A percentile compares a stretch with the other conserved stretches of the same genome.
Conservation (phyloP, 164 flowering plant species). For the Chloranthus sessilifolius region DNA sequence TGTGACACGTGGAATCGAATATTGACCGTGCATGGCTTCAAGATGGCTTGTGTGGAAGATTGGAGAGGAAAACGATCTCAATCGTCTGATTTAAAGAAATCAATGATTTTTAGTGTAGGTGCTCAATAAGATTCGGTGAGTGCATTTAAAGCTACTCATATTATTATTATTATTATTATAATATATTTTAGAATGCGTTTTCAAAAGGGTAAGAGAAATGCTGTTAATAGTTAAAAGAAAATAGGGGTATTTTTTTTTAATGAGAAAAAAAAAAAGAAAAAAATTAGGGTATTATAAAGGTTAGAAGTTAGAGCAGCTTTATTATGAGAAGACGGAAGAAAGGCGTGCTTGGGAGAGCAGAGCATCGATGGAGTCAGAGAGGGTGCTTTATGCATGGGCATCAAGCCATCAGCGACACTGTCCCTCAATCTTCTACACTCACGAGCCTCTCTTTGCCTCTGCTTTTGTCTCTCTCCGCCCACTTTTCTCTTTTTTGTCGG, state of each 20-base stretch:
- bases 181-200: no score
- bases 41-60: background rate
- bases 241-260: background rate
- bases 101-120: no score
- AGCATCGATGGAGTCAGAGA: background rate
- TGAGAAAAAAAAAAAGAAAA: no score
- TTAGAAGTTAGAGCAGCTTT: slow-evolving; percentile 2
- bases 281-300: no score
- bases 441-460: no score
- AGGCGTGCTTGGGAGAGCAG: slow-evolving; percentile 10
- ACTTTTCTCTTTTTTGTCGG: background rate
- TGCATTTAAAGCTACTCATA: no score
- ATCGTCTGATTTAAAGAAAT: no score
- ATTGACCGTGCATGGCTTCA: background rate
- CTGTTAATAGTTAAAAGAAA: background rate
- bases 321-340: slow-evolving; percentile 8
- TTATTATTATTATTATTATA: no score
- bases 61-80: background rate
- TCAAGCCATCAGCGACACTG: background rate
- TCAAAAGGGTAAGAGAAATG: background rate
- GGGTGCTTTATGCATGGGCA: slow-evolving; percentile 1
- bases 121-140: no score
- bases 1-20: no score
- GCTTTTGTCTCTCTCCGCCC: no score
- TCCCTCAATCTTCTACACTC: no score